These are phyloP conservation scores for Thelephora terrestris DNA, from an alignment of 1,284 basidiomycete species.

Conservation along the genomic window DNA sequence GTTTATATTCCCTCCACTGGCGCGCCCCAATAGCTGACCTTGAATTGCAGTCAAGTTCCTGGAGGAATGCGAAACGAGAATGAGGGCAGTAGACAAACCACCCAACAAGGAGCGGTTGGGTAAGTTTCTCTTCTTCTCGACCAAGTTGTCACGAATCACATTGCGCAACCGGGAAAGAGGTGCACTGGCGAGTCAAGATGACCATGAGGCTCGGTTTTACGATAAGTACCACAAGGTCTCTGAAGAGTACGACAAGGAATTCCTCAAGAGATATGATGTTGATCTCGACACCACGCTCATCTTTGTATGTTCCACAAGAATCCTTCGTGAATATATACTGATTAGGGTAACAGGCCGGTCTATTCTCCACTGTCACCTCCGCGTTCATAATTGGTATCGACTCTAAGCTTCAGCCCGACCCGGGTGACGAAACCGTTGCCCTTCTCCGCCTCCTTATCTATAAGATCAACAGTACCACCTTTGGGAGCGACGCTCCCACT, in stretches of 20 bases:
- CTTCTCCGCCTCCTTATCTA: conserved; percentile 1
- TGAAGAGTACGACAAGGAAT: not conserved
- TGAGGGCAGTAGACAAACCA: no score
- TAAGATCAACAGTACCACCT: not conserved
- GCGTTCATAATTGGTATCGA: conserved; percentile 3
- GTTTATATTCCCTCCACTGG: no score
- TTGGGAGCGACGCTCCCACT: not conserved
- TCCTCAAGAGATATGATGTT: conserved; percentile 5
- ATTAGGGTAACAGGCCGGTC: not conserved
- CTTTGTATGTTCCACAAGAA: not conserved
- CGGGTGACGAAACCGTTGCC: not conserved
- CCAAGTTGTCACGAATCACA: no score
- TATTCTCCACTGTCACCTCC: conserved; percentile 8
- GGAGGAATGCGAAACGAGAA: no score
- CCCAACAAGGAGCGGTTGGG: no score
- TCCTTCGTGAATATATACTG: not conserved
- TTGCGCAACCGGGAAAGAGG: no score
- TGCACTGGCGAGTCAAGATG: no score
- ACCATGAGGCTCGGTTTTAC: not conserved
- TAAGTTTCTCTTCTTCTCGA: no score
- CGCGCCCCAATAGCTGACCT: no score
- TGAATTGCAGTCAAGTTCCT: no score
- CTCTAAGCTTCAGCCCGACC: not conserved
- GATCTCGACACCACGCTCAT: conserved; percentile 4
- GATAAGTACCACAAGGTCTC: not conserved